A percentile compares a stretch with the other conserved stretches of the same genome.
Evolutionary conservation across 2,329 filamentous ascomycete species (phyloP).

Genomic region (Tolypocladium album): DNA sequence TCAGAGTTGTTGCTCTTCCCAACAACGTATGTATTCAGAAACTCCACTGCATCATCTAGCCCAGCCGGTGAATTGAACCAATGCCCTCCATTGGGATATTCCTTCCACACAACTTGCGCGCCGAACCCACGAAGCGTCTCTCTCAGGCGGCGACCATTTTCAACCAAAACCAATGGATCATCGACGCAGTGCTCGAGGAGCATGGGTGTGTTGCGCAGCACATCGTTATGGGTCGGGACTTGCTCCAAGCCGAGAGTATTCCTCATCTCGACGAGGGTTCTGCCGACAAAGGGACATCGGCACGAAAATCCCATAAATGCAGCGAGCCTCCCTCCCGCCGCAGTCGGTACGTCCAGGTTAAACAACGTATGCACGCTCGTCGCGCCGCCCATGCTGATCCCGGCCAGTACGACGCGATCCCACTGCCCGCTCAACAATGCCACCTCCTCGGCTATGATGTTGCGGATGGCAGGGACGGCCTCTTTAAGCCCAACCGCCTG

Average conservation of each 20-base stretch:
- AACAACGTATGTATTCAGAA: constrained; percentile 11
- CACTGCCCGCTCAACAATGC: not conserved
- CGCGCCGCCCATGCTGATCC: not conserved
- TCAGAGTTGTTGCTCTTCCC: too few species aligned
- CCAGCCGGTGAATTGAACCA: constrained; percentile 33
- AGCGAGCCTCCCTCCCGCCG: not conserved
- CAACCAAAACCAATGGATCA: constrained; percentile 28
- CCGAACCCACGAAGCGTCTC: constrained; percentile 25
- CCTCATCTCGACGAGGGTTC: not conserved
- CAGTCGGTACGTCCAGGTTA: not conserved
- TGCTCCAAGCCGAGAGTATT: not conserved
- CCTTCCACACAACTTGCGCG: constrained; percentile 18
- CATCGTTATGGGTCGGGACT: constrained; percentile 8
- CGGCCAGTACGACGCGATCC: not conserved
- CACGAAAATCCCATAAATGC: not conserved
- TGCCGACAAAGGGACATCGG: not conserved
- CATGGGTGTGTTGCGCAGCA: constrained; percentile 30
- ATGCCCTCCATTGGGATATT: constrained; percentile 31
- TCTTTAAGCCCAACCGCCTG: not conserved
- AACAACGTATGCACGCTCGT: not conserved
- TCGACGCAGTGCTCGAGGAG: constrained; percentile 34
- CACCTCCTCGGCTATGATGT: not conserved
- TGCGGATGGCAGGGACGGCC: not conserved
- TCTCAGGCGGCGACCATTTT: constrained; percentile 22
- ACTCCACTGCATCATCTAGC: constrained; percentile 28